phyloP scores from a whole-genome alignment of 768 basidiomycete genomes.

The Sarcomyxa edulis region DNA sequence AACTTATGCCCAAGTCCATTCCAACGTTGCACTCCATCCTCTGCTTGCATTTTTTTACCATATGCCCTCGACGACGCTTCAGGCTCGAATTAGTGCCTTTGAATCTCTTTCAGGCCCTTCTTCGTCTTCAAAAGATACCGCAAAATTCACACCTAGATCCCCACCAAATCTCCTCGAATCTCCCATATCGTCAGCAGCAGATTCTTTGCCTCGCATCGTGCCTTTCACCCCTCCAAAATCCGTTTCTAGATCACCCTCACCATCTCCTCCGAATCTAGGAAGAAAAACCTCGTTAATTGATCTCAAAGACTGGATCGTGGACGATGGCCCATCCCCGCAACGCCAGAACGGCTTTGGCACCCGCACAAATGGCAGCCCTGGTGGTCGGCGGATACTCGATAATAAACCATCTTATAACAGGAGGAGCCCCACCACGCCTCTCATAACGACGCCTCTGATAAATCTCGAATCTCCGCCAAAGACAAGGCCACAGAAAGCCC shows the following conservation, averaged over 20 bases:
- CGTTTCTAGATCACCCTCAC: constrained; percentile 34
- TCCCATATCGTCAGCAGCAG: constrained; percentile 44
- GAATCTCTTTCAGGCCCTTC: constrained; percentile 40
- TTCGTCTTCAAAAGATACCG: constrained; percentile 10
- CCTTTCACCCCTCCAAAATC: constrained; percentile 24
- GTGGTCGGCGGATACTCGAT: background rate
- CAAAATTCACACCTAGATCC: constrained; percentile 13
- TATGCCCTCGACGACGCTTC: constrained; percentile 44
- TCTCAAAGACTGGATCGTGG: constrained; percentile 69
- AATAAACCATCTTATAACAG: background rate
- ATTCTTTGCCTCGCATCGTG: constrained; percentile 34
- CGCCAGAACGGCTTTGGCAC: constrained; percentile 5
- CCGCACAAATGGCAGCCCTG: constrained; percentile 14
- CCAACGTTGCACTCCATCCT: background rate
- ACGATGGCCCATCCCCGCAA: constrained; percentile 41
- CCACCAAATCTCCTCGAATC: constrained; percentile 36
- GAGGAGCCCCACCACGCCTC: background rate
- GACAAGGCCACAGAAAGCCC: constrained; percentile 26
- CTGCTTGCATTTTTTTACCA: too few species aligned
- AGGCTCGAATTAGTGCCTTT: constrained; percentile 60
- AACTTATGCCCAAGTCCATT: background rate
- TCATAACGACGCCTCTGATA: constrained; percentile 34
- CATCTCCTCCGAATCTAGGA: constrained; percentile 43
- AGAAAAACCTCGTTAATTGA: constrained; percentile 63
- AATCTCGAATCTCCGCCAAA: constrained; percentile 48